These are phyloP conservation scores for Pseudonitzschia multiseries DNA, from an alignment of 108 stramenopile genomes.

Conservation along the genomic window DNA sequence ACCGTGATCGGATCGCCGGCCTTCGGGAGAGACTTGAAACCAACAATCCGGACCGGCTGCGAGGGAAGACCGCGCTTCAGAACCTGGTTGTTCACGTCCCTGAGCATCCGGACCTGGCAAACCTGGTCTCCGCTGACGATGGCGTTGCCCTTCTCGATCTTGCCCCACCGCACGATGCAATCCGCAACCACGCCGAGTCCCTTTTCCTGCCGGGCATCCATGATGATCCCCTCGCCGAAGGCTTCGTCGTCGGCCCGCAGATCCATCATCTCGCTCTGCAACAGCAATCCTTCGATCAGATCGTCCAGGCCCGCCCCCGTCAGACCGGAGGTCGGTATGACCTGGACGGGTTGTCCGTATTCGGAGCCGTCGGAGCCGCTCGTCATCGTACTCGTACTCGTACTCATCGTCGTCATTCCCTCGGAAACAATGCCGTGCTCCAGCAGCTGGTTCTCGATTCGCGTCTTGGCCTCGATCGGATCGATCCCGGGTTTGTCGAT, in stretches of 20 bases:
- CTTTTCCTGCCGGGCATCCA: constrained; percentile 80
- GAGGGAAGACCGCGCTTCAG: constrained; percentile 69
- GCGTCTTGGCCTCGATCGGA: constrained; percentile 62
- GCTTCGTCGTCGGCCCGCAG: constrained; percentile 78
- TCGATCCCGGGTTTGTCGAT: constrained; percentile 91
- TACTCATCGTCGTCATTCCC: too few species aligned
- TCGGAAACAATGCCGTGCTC: constrained; percentile 81
- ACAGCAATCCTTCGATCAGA: constrained; percentile 73
- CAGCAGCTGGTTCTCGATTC: constrained; percentile 87
- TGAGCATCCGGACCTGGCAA: constrained; percentile 71
- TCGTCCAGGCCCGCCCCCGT: constrained; percentile 92
- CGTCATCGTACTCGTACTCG: too few species aligned
- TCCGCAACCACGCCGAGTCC: constrained; percentile 83
- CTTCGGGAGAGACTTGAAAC: constrained; percentile 77
- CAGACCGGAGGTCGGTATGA: constrained; percentile 86
- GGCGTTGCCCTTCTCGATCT: constrained; percentile 61
- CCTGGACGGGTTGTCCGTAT: constrained; percentile 81
- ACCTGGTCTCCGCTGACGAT: constrained; percentile 75
- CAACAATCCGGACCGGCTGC: constrained; percentile 81
- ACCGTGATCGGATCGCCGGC: constrained; percentile 81
- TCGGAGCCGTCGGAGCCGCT: constrained; percentile 47
- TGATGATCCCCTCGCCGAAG: constrained; percentile 77
- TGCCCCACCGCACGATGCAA: constrained; percentile 81
- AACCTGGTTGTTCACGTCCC: constrained; percentile 63
- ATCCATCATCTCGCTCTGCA: constrained; percentile 86